Percentiles rank a stretch among this genome's conserved stretches.
Evolutionary conservation across 2,329 filamentous ascomycete species (phyloP).

Genomic region (Juglanconis sp.): DNA sequence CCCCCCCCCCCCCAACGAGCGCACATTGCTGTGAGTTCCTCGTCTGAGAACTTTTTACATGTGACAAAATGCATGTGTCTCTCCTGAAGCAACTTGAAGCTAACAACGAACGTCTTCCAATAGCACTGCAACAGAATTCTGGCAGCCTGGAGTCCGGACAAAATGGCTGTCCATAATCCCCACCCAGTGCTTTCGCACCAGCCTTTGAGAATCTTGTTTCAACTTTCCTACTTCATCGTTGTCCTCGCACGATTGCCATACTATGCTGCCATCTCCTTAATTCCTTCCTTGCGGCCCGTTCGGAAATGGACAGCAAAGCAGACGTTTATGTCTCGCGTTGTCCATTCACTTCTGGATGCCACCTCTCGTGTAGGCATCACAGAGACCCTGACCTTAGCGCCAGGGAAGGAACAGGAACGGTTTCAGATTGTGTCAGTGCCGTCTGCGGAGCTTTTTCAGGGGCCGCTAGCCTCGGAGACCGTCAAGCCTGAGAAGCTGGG

Average conservation of each 20-base stretch:
- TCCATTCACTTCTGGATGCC: slow-evolving; percentile 9
- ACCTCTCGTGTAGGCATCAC: slow-evolving; percentile 14
- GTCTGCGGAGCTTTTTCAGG: slow-evolving; percentile 4
- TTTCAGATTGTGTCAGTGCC: background rate
- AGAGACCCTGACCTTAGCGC: slow-evolving; percentile 11
- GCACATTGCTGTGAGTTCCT: too few species aligned
- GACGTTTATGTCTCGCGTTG: slow-evolving; percentile 17
- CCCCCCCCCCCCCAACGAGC: too few species aligned
- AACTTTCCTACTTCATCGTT: background rate
- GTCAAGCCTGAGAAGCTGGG: slow-evolving; percentile 18
- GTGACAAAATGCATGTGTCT: too few species aligned
- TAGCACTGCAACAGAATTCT: too few species aligned
- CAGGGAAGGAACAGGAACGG: slow-evolving; percentile 9
- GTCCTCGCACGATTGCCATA: slow-evolving; percentile 9
- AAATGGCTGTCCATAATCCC: background rate
- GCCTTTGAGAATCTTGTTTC: slow-evolving; percentile 13
- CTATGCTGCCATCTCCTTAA: slow-evolving; percentile 1
- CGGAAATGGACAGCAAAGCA: slow-evolving; percentile 15
- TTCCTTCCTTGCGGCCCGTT: slow-evolving; percentile 9
- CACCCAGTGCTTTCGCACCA: slow-evolving; percentile 15
- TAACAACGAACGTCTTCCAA: too few species aligned
- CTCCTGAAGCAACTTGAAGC: too few species aligned
- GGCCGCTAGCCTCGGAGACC: slow-evolving; percentile 8
- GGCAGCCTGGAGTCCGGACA: too few species aligned
- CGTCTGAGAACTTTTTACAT: too few species aligned